Conservation (phyloP, 176 grass and related monocot species). For the Hsuehochloa calcarea region DNA sequence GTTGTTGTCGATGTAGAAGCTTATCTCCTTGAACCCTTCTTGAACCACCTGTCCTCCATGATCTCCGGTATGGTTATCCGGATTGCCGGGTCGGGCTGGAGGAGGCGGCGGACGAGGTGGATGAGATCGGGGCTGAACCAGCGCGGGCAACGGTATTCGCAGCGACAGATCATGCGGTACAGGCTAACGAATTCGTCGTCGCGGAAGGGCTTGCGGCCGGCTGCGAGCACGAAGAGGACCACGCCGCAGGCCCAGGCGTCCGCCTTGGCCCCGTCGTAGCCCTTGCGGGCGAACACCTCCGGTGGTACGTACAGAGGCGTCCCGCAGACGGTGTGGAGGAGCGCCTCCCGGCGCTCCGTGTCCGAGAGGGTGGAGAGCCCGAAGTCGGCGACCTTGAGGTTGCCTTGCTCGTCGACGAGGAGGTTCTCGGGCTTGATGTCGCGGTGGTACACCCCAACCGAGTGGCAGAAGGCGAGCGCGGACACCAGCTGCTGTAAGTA, state of each 20-base stretch:
- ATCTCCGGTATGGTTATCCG: slow-evolving; percentile 48
- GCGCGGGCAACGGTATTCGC: slow-evolving; percentile 39
- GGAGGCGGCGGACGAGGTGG: slow-evolving; percentile 33
- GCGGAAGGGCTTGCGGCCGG: slow-evolving; percentile 45
- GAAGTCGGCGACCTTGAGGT: slow-evolving; percentile 71
- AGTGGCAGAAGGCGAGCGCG: slow-evolving; percentile 62
- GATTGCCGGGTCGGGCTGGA: slow-evolving; percentile 28
- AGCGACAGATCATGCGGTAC: slow-evolving; percentile 40
- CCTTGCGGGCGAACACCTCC: slow-evolving; percentile 42
- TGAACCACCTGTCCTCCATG: slow-evolving; percentile 59
- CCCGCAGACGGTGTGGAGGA: slow-evolving; percentile 59
- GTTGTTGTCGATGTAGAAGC: slow-evolving; percentile 58
- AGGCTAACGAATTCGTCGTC: slow-evolving; percentile 24
- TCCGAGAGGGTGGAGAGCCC: slow-evolving; percentile 56
- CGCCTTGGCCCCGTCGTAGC: slow-evolving; percentile 49
- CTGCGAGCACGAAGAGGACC: slow-evolving; percentile 52
- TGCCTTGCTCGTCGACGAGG: slow-evolving; percentile 66
- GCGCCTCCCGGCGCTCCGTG: slow-evolving; percentile 37
- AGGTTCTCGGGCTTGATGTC: slow-evolving; percentile 99
- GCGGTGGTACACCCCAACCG: slow-evolving; percentile 64
- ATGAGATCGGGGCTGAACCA: slow-evolving; percentile 38
- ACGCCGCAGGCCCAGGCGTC: slow-evolving; percentile 68
- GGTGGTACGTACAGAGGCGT: slow-evolving; percentile 47
- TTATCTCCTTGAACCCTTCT: slow-evolving; percentile 51
- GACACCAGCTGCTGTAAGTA: slow-evolving; percentile 66